Evolutionary conservation across 2,329 filamentous ascomycete genomes (phyloP).

Genomic region (Plectosphaerella sp.): DNA sequence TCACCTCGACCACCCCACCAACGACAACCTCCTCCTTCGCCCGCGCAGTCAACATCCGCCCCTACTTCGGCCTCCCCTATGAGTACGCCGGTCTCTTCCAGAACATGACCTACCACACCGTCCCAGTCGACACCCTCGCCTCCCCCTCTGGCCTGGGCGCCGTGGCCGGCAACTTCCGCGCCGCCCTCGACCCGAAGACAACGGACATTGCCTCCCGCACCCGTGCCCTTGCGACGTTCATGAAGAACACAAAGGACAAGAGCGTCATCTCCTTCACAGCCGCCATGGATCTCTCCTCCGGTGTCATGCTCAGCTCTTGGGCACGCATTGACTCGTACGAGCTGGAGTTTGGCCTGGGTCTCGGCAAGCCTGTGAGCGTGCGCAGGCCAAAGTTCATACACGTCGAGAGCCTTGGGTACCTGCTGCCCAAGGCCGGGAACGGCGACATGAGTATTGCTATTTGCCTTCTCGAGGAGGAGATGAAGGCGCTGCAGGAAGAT

Average conservation of each 20-base stretch:
- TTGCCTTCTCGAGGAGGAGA: constrained; percentile 42
- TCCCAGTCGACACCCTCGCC: constrained; percentile 20
- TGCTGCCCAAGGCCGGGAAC: constrained; percentile 38
- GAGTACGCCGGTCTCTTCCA: constrained; percentile 44
- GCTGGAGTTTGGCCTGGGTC: constrained; percentile 39
- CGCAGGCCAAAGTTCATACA: constrained; percentile 40
- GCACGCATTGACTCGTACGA: constrained; percentile 38
- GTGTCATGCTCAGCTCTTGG: constrained; percentile 53
- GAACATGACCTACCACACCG: constrained; percentile 37
- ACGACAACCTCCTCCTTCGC: constrained; percentile 25
- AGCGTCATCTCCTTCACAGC: constrained; percentile 25
- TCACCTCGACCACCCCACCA: constrained; percentile 12
- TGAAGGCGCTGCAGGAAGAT: constrained; percentile 37
- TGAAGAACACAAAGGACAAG: constrained; percentile 29
- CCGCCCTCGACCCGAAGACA: constrained; percentile 27
- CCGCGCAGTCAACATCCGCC: constrained; percentile 45
- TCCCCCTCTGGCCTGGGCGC: constrained; percentile 4
- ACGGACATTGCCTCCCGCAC: constrained; percentile 28
- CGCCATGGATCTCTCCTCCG: constrained; percentile 27
- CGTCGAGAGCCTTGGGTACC: constrained; percentile 42
- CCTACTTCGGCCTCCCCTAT: constrained; percentile 31
- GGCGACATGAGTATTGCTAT: constrained; percentile 39
- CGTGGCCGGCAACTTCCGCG: constrained; percentile 25
- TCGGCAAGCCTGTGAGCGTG: constrained; percentile 42
- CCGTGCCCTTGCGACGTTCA: constrained; percentile 34